Evolutionary conservation across 2,329 filamentous ascomycete genomes (phyloP).

Genomic region (Apiospora pterosperma): DNA sequence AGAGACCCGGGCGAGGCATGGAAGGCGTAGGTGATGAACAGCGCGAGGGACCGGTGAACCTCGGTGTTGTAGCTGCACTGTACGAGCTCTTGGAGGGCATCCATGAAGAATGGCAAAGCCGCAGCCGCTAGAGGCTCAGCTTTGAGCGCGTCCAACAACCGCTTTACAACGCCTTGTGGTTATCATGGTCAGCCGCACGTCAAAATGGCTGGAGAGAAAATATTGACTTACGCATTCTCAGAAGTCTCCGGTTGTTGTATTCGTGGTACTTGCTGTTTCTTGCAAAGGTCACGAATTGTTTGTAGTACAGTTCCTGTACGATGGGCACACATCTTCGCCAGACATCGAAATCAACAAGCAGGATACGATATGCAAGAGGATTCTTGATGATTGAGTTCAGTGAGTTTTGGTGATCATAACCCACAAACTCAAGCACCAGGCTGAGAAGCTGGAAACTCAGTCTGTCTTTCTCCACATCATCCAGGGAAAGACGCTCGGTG

Average conservation of each 20-base stretch:
- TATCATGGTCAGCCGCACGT: neutral
- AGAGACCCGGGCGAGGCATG: conserved; percentile 54
- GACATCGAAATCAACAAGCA: conserved; percentile 89
- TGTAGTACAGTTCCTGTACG: conserved; percentile 87
- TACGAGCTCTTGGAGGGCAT: conserved; percentile 75
- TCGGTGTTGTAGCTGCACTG: conserved; percentile 79
- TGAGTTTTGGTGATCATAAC: conserved; percentile 76
- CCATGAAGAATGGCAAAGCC: conserved; percentile 72
- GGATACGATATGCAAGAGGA: conserved; percentile 85
- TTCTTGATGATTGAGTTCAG: conserved; percentile 93
- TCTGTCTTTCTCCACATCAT: conserved; percentile 50
- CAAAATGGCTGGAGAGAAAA: neutral
- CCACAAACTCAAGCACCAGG: conserved; percentile 80
- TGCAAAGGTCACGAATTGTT: conserved; percentile 85
- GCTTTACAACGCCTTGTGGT: conserved; percentile 75
- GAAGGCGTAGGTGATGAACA: conserved; percentile 91
- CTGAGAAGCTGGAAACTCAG: conserved; percentile 65
- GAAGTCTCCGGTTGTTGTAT: conserved; percentile 84
- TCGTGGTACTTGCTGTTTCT: conserved; percentile 87
- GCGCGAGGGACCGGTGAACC: conserved; percentile 78
- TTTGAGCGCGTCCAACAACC: conserved; percentile 85
- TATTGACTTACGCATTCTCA: conserved; percentile 79
- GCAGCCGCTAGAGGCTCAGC: conserved; percentile 72
- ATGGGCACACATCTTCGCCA: conserved; percentile 78
- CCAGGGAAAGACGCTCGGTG: conserved; percentile 41